Percentiles rank a stretch among this genome's conserved stretches.
Evolutionary conservation across 495 filamentous ascomycete species (phyloP).

Genomic region (Tuber umbilicatum): DNA sequence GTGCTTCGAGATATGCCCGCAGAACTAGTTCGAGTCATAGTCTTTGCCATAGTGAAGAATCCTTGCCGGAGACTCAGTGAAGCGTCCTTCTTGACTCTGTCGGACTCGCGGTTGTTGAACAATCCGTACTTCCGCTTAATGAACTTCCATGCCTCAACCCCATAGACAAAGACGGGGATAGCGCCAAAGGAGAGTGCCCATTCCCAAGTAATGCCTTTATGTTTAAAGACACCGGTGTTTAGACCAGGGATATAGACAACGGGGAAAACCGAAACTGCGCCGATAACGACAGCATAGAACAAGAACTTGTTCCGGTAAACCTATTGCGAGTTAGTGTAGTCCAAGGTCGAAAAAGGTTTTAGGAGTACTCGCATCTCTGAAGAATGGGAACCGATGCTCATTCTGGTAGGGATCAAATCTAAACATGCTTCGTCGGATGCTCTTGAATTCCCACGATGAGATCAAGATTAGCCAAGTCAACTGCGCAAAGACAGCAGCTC

Average conservation of each 20-base stretch:
- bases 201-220: constrained; percentile 62
- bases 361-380: constrained; percentile 45
- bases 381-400: constrained; percentile 49
- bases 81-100: constrained; percentile 41
- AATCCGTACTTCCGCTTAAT: constrained; percentile 48
- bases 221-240: constrained; percentile 62
- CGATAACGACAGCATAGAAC: constrained; percentile 62
- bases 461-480: constrained; percentile 63
- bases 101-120: constrained; percentile 40
- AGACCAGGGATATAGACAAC: constrained; percentile 63
- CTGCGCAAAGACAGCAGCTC: constrained; percentile 64
- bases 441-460: constrained; percentile 64
- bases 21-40: constrained; percentile 35
- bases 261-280: constrained; percentile 61
- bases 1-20: constrained; percentile 27
- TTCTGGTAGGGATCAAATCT: constrained; percentile 53
- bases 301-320: constrained; percentile 63
- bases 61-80: constrained; percentile 43
- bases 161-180: constrained; percentile 52
- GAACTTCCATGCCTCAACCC: constrained; percentile 60
- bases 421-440: constrained; percentile 58
- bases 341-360: neutral
- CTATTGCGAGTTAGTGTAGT: constrained; percentile 19
- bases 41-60: constrained; percentile 45
- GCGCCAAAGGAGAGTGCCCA: constrained; percentile 56